Conservation (phyloP, 148 eudicot species). For the Vaccinium macrocarpon region DNA sequence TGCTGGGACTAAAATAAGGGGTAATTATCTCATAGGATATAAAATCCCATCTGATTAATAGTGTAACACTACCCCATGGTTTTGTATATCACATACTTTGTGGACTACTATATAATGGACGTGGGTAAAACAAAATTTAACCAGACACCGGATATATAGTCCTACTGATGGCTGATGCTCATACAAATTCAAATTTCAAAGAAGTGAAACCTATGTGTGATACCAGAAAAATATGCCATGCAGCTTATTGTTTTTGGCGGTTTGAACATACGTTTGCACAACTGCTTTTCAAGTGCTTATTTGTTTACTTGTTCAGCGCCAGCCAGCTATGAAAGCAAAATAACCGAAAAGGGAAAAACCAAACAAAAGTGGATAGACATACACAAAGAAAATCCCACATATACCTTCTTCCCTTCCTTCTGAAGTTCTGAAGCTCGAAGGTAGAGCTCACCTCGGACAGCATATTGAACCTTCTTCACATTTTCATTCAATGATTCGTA, state of each 20-base stretch:
- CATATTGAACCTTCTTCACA: slow-evolving; percentile 95
- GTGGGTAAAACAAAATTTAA: not conserved
- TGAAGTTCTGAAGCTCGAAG: slow-evolving; percentile 99
- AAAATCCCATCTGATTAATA: not conserved
- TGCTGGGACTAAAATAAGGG: not conserved
- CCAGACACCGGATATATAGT: not conserved
- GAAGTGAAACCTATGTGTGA: not conserved
- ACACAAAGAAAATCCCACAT: not conserved
- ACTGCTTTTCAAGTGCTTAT: not conserved
- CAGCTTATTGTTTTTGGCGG: not conserved
- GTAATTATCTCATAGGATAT: not conserved
- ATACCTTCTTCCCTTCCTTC: slow-evolving; percentile 97
- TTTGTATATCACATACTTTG: not conserved
- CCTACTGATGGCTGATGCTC: not conserved
- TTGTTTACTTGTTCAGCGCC: not conserved
- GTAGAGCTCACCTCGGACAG: slow-evolving; percentile 97
- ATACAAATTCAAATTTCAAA: not conserved
- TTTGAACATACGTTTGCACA: not conserved
- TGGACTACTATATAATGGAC: not conserved
- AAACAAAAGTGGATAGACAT: not conserved
- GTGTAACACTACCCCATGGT: not conserved
- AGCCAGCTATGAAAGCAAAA: not conserved
- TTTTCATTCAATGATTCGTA: slow-evolving; percentile 84
- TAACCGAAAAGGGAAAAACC: not conserved
- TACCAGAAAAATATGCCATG: not conserved